Conservation (phyloP, 1,139 yeast species). For the Candida tetrigidarum region DNA sequence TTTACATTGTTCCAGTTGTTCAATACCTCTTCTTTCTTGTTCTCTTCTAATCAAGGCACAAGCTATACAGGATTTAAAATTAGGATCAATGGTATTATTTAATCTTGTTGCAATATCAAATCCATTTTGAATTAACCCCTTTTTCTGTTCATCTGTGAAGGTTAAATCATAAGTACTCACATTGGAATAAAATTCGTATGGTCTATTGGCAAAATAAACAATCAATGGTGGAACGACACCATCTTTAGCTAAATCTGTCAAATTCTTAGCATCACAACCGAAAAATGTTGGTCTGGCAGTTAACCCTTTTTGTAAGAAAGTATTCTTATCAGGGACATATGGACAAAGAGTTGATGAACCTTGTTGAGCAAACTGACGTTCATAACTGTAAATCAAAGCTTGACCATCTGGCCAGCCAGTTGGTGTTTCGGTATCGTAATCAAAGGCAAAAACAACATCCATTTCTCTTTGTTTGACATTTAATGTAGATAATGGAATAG, state of each 20-base stretch:
- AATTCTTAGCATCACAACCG: slow-evolving; percentile 77
- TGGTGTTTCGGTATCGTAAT: slow-evolving; percentile 36
- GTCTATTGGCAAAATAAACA: slow-evolving; percentile 79
- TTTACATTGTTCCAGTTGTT: slow-evolving; percentile 72
- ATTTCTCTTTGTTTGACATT: slow-evolving; percentile 39
- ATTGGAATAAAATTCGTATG: slow-evolving; percentile 69
- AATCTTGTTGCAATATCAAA: slow-evolving; percentile 75
- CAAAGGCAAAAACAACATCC: slow-evolving; percentile 44
- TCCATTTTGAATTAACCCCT: slow-evolving; percentile 73
- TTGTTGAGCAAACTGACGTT: slow-evolving; percentile 63
- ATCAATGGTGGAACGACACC: slow-evolving; percentile 69
- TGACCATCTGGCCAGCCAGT: slow-evolving; percentile 36
- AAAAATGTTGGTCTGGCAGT: slow-evolving; percentile 77
- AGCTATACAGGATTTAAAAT: slow-evolving; percentile 80
- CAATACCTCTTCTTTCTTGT: slow-evolving; percentile 68
- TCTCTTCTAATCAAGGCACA: slow-evolving; percentile 89
- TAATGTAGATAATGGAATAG: slow-evolving; percentile 39
- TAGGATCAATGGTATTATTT: slow-evolving; percentile 71
- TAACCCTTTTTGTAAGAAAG: slow-evolving; percentile 64
- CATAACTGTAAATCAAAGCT: slow-evolving; percentile 48
- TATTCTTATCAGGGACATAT: slow-evolving; percentile 70
- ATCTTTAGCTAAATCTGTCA: slow-evolving; percentile 48
- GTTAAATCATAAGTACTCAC: slow-evolving; percentile 71
- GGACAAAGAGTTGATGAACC: slow-evolving; percentile 71
- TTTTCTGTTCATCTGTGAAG: slow-evolving; percentile 61